These are phyloP conservation scores for Periglandula ipomoeae DNA, from an alignment of 2,329 filamentous ascomycete genomes.

Conservation along the genomic window DNA sequence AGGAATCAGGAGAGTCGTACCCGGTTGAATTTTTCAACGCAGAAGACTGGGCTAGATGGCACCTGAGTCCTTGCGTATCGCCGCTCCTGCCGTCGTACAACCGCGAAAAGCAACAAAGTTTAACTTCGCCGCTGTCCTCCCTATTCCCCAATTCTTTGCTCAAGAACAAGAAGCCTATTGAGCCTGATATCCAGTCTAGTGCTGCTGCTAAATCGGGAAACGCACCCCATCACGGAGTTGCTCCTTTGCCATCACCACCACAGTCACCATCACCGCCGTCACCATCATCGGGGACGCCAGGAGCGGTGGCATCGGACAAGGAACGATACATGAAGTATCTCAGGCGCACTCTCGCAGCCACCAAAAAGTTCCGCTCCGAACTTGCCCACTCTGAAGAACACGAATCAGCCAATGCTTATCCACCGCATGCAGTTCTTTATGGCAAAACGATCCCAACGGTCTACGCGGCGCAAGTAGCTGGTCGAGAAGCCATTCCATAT, in stretches of 20 bases:
- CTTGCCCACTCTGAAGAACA: constrained; percentile 53
- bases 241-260: constrained; percentile 14
- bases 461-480: constrained; percentile 66
- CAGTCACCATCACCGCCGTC: constrained; percentile 9
- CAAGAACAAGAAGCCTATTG: constrained; percentile 5
- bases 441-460: constrained; percentile 82
- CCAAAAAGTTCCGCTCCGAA: constrained; percentile 67
- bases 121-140: constrained; percentile 35
- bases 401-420: constrained; percentile 62
- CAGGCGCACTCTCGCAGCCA: constrained; percentile 59
- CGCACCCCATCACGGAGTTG: neutral
- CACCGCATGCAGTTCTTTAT: constrained; percentile 75
- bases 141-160: constrained; percentile 34
- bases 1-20: constrained; percentile 69
- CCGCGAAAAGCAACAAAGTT: constrained; percentile 20
- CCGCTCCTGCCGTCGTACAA: constrained; percentile 52
- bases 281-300: neutral
- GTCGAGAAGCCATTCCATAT: constrained; percentile 63
- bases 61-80: constrained; percentile 68
- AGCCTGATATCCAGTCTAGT: neutral
- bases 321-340: constrained; percentile 54
- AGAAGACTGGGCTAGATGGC: constrained; percentile 69
- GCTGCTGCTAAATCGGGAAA: constrained; percentile 7
- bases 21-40: constrained; percentile 76
- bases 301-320: constrained; percentile 14